Evolutionary conservation across 495 filamentous ascomycete genomes (phyloP).

Genomic region (Penicillium maclennaniae): DNA sequence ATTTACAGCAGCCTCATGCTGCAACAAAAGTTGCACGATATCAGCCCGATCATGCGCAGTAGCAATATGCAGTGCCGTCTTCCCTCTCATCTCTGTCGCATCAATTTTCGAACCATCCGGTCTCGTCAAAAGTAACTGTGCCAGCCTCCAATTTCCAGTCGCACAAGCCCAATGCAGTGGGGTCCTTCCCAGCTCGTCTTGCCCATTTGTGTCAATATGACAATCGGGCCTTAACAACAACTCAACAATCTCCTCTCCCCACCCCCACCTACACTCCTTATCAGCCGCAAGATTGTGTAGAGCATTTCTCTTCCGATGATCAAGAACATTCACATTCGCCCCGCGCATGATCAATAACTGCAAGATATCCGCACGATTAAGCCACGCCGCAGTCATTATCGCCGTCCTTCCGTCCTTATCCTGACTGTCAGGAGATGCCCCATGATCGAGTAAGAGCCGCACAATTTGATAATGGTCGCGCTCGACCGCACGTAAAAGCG

Average conservation of each 20-base stretch:
- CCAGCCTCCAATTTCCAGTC: conserved; percentile 54
- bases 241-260: conserved; percentile 48
- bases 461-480: conserved; percentile 46
- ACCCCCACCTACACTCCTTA: conserved; percentile 43
- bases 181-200: conserved; percentile 50
- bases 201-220: conserved; percentile 37
- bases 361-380: conserved; percentile 49
- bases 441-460: conserved; percentile 40
- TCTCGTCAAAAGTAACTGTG: conserved; percentile 50
- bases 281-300: conserved; percentile 56
- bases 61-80: conserved; percentile 59
- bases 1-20: conserved; percentile 49
- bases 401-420: conserved; percentile 52
- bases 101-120: conserved; percentile 40
- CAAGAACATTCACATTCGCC: conserved; percentile 47
- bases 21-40: conserved; percentile 54
- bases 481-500: conserved; percentile 50
- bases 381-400: conserved; percentile 58
- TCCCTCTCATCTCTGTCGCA: conserved; percentile 53
- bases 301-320: conserved; percentile 37
- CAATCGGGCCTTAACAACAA: conserved; percentile 42
- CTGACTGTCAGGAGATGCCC: conserved; percentile 35
- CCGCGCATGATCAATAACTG: conserved; percentile 45
- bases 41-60: conserved; percentile 49
- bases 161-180: conserved; percentile 63